Base-by-base conservation (phyloP, 1,284 basidiomycete genomes). In the Mycosarcoma maydis region DNA sequence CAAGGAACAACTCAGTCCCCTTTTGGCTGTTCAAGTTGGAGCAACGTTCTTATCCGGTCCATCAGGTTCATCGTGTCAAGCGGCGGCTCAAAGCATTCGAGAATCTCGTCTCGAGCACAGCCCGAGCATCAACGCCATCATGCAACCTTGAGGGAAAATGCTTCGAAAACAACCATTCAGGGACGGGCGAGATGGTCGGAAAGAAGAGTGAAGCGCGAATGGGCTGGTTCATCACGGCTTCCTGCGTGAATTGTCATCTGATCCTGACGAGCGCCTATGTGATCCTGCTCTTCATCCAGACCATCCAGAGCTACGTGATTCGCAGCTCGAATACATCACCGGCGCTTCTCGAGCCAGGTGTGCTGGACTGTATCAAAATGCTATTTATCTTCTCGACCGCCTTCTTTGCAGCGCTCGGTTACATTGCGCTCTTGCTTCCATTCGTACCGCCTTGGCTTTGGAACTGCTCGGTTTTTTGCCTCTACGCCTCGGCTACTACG, bases 241-340 rank as follows among this genome's bases (percentile, higher is more conserved):
- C 60, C 1, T 64, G 55, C 45, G 32, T 64, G 44, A 64, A 59
- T 16, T 57, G 59, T 46, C 60, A 64, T 26, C 52, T 64, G 6
- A 27, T 59, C 9, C 38, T 64, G 22, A 52, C 55, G 7, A 36
- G 43, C 16, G 9, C 23, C 20, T 59, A 64, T 37, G 36, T 53
- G 2, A 4, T 64, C 17, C 2, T 49, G 16, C 52, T 69, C 19
- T 44, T 39, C 29, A 4, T 64, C 36, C 17, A 39, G n/a, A 33
- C 34, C 23, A 9, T 46, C 8, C 36, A 52, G 24, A 33, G 23
- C 22, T 59, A 26, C 14, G 4, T 23, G 6, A 33, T 17, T 3
- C 66, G 59, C 13, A 32, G 20, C 1, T 38, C 37, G 1, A 29
- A 11, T 6, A 7, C 34, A 0, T 8, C 37, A 9, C 38, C 52